phyloP scores from a whole-genome alignment of 148 eudicot genomes.

The Rhododendron simsii region DNA sequence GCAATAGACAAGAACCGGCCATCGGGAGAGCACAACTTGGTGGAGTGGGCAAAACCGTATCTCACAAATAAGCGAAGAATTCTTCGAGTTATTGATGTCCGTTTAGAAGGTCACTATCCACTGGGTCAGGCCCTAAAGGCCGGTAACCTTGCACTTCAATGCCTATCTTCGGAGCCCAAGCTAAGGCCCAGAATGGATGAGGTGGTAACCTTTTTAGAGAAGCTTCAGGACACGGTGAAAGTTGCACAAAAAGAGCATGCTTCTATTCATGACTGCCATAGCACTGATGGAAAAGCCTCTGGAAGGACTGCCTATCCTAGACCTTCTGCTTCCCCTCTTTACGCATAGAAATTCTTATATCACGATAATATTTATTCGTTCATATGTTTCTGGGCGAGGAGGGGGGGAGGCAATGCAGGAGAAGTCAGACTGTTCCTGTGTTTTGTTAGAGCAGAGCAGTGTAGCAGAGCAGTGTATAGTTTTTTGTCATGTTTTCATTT shows the following conservation, averaged over 20 bases:
- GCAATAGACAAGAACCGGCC: constrained; percentile 94
- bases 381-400: neutral
- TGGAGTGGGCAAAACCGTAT: constrained; percentile 88
- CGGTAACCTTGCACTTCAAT: constrained; percentile 35
- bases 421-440: neutral
- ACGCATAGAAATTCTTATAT: neutral
- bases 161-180: constrained; percentile 36
- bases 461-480: neutral
- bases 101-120: constrained; percentile 43
- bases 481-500: neutral
- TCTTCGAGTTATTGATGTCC: constrained; percentile 45
- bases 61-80: constrained; percentile 65
- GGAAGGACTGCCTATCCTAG: neutral
- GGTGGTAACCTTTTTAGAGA: constrained; percentile 34
- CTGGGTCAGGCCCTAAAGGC: constrained; percentile 28
- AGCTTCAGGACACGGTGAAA: constrained; percentile 28
- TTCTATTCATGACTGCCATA: neutral
- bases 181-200: constrained; percentile 45
- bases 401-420: neutral
- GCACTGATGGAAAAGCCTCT: neutral
- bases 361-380: neutral
- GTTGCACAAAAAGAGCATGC: constrained; percentile 7
- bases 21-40: constrained; percentile 75
- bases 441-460: neutral
- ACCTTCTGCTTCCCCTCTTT: neutral